A percentile compares a stretch with the other conserved stretches of the same genome.
These are phyloP conservation scores for Vanderwaltozyma polyspora DNA, from an alignment of 805 yeast genomes.

Conservation along the genomic window DNA sequence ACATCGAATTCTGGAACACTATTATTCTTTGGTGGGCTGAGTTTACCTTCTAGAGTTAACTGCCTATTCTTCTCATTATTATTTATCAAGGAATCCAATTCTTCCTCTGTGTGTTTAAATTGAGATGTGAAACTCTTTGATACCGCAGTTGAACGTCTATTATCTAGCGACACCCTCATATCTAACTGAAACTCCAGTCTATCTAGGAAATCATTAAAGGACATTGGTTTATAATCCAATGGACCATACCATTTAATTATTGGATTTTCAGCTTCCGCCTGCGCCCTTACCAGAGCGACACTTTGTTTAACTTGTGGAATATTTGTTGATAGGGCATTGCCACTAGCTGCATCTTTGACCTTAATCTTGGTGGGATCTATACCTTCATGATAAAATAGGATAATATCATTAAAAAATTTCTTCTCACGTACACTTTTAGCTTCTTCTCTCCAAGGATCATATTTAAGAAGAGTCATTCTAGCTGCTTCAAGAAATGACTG, in stretches of 20 bases:
- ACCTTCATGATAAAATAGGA: conserved; percentile 25
- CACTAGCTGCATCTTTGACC: conserved; percentile 24
- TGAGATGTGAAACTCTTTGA: conserved; percentile 4
- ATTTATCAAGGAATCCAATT: conserved; percentile 7
- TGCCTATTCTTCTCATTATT: conserved; percentile 12
- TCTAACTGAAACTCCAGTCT: conserved; percentile 23
- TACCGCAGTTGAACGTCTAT: conserved; percentile 6
- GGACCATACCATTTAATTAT: conserved; percentile 63
- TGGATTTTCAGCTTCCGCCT: conserved; percentile 33
- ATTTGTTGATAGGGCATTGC: conserved; percentile 20
- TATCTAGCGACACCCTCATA: conserved; percentile 19
- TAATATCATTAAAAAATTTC: conserved; percentile 26
- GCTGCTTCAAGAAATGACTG: conserved; percentile 47
- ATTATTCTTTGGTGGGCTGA: not conserved
- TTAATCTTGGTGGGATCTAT: conserved; percentile 26
- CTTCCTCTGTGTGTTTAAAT: conserved; percentile 10
- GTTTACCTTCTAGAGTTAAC: not conserved
- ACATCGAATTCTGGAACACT: not conserved
- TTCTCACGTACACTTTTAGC: conserved; percentile 42
- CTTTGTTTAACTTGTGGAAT: conserved; percentile 26
- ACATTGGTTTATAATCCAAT: conserved; percentile 41
- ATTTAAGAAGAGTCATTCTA: conserved; percentile 33
- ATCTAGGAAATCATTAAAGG: conserved; percentile 29
- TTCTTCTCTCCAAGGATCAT: conserved; percentile 68
- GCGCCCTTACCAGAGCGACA: conserved; percentile 33